Base-by-base conservation (phyloP, 768 basidiomycete genomes). In the Filobasidium wieringae region DNA sequence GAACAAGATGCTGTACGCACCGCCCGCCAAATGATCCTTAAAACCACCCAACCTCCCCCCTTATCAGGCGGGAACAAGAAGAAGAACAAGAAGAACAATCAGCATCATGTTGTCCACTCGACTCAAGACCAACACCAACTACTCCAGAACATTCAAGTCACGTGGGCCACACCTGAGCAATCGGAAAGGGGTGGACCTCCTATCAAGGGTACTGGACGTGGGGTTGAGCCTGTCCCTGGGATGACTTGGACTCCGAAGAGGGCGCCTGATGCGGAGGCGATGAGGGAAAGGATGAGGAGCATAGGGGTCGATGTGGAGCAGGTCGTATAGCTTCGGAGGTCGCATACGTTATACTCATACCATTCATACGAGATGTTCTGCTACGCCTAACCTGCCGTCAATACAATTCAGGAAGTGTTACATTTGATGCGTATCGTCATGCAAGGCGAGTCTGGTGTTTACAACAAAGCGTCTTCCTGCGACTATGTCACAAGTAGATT, bases 1-100 rank as follows among this genome's bases (percentile, higher is more conserved):
- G 69, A 71, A 41, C 71, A 72, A 52, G 66, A 68, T 30, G 71
- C 71, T 11, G 51, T 57, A 15, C 56, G 56, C 8, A 39, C 56
- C 3, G 56, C 47, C 30, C 56, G 49, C 24, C 34, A 33, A 41
- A 37, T 40, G 37, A 54, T 54, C n/a, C n/a, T n/a, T n/a, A n/a
- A n/a, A n/a, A n/a, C n/a, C n/a, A n/a, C 5, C 14, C 19, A 6
- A 27, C 43, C 43, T 19, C 22, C 24, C 14, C 43, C 43, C 14
- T 24, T 17, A 17, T 27, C 43, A 47, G 29, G 15, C 29, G n/a
- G 22, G 43, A 47, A 47, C 43, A 47, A 47, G 43, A 47, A 47
- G 43, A 47, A 47, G 22, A 47, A 47, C 15, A 27, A 27, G 7
- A 27, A 27, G 14, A 47, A 47, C 17, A 26, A 26, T 19, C 22